Evolutionary conservation across 495 filamentous ascomycete genomes (phyloP).

Genomic region (Opeltia flavorubescens): DNA sequence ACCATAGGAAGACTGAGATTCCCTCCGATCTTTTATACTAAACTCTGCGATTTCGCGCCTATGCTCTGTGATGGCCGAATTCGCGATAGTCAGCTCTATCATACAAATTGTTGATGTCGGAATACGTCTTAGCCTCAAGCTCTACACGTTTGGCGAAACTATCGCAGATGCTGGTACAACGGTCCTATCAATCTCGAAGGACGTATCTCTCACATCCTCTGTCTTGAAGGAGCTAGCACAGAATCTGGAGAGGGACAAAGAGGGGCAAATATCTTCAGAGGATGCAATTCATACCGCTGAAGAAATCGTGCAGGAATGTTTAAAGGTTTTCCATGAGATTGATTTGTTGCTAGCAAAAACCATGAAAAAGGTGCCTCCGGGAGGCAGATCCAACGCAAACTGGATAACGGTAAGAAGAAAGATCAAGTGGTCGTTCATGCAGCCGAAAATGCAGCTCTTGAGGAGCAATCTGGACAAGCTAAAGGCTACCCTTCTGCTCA

Average conservation of each 20-base stretch:
- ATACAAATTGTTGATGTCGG: conserved; percentile 25
- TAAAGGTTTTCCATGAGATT: conserved; percentile 18
- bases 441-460: conserved; percentile 16
- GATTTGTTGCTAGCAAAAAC: conserved; percentile 12
- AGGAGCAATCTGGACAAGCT: conserved; percentile 19
- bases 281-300: conserved; percentile 13
- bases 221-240: conserved; percentile 20
- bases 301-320: conserved; percentile 16
- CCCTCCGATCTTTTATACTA: too few relatives aligned
- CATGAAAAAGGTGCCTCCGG: not conserved
- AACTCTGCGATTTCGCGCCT: too few relatives aligned
- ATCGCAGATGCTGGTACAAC: conserved; percentile 17
- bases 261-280: conserved; percentile 13
- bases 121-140: conserved; percentile 19
- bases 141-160: conserved; percentile 21
- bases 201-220: conserved; percentile 22
- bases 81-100: conserved; percentile 22
- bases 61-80: conserved; percentile 13
- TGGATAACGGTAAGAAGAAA: conserved; percentile 4
- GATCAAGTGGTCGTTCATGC: conserved; percentile 12
- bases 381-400: not conserved
- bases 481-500: conserved; percentile 21
- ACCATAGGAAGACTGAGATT: too few relatives aligned
- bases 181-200: conserved; percentile 20
- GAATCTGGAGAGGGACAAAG: conserved; percentile 15